Percentiles rank a stretch among this genome's conserved stretches.
These are phyloP conservation scores for Aspergillus sojae DNA, from an alignment of 2,329 filamentous ascomycete species.

Conservation along the genomic window DNA sequence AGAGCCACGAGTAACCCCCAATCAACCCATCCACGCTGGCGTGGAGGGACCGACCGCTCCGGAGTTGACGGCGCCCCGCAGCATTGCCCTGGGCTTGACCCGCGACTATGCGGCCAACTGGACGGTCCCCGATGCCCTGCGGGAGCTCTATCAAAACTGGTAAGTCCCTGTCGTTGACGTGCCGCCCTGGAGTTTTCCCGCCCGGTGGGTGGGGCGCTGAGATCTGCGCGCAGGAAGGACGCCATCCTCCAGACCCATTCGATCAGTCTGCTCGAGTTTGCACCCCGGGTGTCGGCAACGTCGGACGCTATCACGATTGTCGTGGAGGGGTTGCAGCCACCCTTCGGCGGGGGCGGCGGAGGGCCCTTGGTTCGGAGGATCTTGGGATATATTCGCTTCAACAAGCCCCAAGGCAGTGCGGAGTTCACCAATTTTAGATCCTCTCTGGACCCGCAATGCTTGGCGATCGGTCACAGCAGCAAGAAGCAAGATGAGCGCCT, in stretches of 20 bases:
- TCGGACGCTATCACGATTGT: not conserved
- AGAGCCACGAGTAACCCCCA: no score
- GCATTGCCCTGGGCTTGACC: slow-evolving; percentile 5
- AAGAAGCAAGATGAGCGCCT: no score
- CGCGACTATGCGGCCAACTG: not conserved
- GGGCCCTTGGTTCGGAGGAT: not conserved
- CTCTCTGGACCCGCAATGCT: no score
- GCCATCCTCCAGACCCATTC: not conserved
- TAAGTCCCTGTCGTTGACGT: not conserved
- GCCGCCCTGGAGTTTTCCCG: no score
- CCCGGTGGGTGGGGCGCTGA: not conserved
- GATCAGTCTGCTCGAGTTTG: not conserved
- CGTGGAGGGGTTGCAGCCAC: not conserved
- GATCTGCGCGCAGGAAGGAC: slow-evolving; percentile 1
- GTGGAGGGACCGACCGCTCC: not conserved
- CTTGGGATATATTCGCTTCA: slow-evolving; percentile 5
- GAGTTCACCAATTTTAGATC: slow-evolving; percentile 4
- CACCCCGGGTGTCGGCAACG: not conserved
- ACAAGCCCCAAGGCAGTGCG: not conserved
- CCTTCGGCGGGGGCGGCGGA: not conserved
- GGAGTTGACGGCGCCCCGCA: not conserved
- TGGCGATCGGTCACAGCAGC: no score
- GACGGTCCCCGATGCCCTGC: slow-evolving; percentile 6
- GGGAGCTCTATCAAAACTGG: slow-evolving; percentile 14
- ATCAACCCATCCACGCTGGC: not conserved